Base-by-base conservation (phyloP, 1,284 basidiomycete species). In the Clitocybe nebularis region DNA sequence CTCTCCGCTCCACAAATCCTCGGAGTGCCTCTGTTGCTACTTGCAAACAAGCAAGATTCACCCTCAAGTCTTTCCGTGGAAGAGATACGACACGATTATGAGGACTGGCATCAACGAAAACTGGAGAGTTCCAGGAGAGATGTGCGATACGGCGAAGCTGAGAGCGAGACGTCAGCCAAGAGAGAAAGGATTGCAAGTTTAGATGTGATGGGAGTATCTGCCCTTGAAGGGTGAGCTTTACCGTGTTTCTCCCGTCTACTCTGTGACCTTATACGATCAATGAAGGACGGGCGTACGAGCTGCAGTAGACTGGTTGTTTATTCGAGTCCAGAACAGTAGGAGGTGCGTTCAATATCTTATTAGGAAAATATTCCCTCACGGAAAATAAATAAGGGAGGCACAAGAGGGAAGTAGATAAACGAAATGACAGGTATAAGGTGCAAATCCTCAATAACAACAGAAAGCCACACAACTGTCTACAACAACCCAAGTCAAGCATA, bases 1-100 rank as follows among this genome's bases (percentile, higher is more conserved):
- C 75, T 94, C 7, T 86, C 85, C 22, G 79, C 87, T 1, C 91
- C 89, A 0, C 83, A 91, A 50, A 89, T 93, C 17, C 79, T 95
- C 22, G 86, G 87, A 43, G 79, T 95, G 0, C 93, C 93, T 0
- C 72, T 95, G 1, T 72, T 96, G 4, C 77, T 96, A 5, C 72
- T 95, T 5, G 93, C 92, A 10, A 96, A 96, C 67, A 96, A 97
- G 63, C 93, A 94, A 61, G 93, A 96, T 52, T 80, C 77, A 4
- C 79, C 84, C 0, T 66, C 73, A 3, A 86, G 85, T 48, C 70
- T 95, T 24, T 85, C 89, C 0, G 89, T 93, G 0, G 85, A 90
- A 43, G 91, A 94, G 50, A 92, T 96, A 36, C 71, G 92, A 13
- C 83, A 91, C 48, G 88, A 89, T 51, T 93, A 93, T 52, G 91